Evolutionary conservation across 139 green algal genomes (phyloP).

Genomic region (Picochlorum sp.): DNA sequence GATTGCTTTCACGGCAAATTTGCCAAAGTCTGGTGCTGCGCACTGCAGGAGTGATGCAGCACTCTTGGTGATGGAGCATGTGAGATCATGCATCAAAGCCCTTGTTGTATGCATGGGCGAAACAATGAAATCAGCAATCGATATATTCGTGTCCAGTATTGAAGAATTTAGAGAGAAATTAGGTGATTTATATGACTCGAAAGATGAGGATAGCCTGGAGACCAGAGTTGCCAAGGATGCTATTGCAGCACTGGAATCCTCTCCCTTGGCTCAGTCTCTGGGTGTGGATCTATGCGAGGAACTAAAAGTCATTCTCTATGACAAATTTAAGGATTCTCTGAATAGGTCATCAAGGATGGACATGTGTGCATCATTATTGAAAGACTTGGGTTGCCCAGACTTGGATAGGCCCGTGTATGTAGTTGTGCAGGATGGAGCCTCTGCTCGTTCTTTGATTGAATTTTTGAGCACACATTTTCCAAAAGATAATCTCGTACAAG

Average conservation of each 20-base stretch:
- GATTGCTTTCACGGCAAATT: constrained; percentile 16
- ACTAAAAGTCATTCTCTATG: too few relatives aligned
- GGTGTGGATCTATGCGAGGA: too few relatives aligned
- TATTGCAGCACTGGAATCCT: too few relatives aligned
- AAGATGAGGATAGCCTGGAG: too few relatives aligned
- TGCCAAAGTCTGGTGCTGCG: constrained; percentile 15
- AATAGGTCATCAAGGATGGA: constrained; percentile 1
- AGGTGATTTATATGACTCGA: too few relatives aligned
- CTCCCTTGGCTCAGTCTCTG: too few relatives aligned
- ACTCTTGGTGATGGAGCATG: constrained; percentile 26
- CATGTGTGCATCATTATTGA: not conserved
- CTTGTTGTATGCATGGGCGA: constrained; percentile 20
- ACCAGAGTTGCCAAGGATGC: too few relatives aligned
- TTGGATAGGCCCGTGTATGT: too few relatives aligned
- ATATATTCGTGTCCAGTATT: constrained; percentile 8
- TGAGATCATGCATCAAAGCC: constrained; percentile 15
- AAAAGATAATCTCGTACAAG: too few relatives aligned
- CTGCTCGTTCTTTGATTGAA: too few relatives aligned
- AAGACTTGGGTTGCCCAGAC: not conserved
- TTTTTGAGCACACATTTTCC: too few relatives aligned
- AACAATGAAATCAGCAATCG: constrained; percentile 6
- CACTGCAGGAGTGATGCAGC: constrained; percentile 18
- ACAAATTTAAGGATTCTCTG: not conserved
- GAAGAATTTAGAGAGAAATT: constrained; percentile 11
- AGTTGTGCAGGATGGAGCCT: too few relatives aligned